A percentile compares a stretch with the other conserved stretches of the same genome.
These are phyloP conservation scores for Lactifluus volemus DNA, from an alignment of 768 basidiomycete genomes.

Conservation along the genomic window DNA sequence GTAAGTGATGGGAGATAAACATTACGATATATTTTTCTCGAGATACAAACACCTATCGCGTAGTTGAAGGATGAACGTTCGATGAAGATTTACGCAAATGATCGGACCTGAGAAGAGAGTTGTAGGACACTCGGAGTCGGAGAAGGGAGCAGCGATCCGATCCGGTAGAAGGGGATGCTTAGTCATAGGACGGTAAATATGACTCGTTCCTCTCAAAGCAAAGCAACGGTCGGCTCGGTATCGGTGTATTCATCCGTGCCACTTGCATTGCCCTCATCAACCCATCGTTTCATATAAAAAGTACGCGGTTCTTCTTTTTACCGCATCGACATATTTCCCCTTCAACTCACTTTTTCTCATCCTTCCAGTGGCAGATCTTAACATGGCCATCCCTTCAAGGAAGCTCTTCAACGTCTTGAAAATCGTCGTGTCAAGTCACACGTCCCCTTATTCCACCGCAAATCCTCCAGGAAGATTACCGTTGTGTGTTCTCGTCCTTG, in stretches of 20 bases:
- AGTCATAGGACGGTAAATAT: not conserved
- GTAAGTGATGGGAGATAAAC: not conserved
- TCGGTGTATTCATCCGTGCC: not conserved
- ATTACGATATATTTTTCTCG: too few relatives aligned
- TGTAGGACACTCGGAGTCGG: not conserved
- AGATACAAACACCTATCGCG: too few relatives aligned
- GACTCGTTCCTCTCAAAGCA: too few relatives aligned
- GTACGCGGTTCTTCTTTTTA: constrained; percentile 8
- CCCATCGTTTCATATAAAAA: constrained; percentile 2
- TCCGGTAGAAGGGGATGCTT: not conserved
- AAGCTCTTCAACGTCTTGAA: constrained; percentile 73
- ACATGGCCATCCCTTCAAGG: constrained; percentile 71
- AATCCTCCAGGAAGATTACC: constrained; percentile 92
- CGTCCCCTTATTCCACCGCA: constrained; percentile 91
- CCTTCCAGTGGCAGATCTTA: constrained; percentile 37
- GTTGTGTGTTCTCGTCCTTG: constrained; percentile 40
- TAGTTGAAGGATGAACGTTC: not conserved
- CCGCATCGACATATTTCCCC: not conserved
- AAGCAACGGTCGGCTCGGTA: too few relatives aligned
- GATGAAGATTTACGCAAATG: not conserved
- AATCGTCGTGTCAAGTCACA: constrained; percentile 80
- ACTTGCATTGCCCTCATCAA: not conserved
- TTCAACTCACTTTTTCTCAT: constrained; percentile 2
- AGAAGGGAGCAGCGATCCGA: not conserved
- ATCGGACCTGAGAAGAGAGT: not conserved